Conservation (phyloP, 2,329 filamentous ascomycete genomes). For the Xylaria sp. region DNA sequence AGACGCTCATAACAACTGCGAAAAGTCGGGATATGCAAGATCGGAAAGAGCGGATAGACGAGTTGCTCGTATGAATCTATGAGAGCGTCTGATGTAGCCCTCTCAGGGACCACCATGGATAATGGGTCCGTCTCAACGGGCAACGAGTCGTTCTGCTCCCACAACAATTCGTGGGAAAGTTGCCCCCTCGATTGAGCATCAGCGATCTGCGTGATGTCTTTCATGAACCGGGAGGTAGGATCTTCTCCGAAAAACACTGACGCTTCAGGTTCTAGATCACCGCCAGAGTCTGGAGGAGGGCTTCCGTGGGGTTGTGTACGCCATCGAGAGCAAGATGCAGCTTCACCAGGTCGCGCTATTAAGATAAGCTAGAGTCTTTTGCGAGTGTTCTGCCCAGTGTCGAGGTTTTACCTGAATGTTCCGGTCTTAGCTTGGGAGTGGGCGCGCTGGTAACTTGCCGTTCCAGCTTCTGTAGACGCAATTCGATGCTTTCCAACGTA, state of each 20-base stretch:
- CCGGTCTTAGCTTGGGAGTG: neutral
- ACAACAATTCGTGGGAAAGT: neutral
- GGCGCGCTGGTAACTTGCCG: neutral
- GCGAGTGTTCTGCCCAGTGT: neutral
- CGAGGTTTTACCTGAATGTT: neutral
- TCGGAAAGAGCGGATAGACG: neutral
- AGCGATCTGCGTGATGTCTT: neutral
- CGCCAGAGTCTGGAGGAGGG: neutral
- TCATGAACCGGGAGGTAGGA: neutral
- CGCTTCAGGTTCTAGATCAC: neutral
- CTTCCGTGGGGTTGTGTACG: neutral
- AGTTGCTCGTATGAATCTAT: neutral
- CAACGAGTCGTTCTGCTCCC: neutral
- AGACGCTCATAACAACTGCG: constrained; percentile 1
- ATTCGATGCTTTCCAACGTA: neutral
- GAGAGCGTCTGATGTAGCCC: neutral
- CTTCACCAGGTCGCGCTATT: neutral
- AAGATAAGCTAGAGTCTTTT: neutral
- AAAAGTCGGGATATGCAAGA: neutral
- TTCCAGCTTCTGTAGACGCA: neutral
- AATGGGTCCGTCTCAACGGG: neutral
- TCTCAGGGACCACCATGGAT: constrained; percentile 1
- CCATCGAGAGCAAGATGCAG: neutral
- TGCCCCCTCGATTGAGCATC: neutral
- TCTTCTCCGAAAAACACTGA: neutral